Conservation (phyloP, 2,329 filamentous ascomycete species). For the Ophiostoma tasmaniense region DNA sequence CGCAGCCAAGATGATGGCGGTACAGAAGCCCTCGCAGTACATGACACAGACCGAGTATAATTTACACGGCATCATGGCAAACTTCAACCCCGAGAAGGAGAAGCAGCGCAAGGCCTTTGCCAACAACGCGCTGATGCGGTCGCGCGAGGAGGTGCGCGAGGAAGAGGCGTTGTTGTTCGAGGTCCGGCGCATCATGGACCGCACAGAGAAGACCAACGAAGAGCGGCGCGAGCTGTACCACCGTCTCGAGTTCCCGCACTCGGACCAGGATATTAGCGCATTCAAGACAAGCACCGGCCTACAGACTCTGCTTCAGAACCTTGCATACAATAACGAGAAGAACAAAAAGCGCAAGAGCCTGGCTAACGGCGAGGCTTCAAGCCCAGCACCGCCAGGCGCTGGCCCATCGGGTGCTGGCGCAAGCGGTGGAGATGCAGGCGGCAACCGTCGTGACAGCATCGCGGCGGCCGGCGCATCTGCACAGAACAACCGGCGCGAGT, state of each 20-base stretch:
- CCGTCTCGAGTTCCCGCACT: constrained; percentile 71
- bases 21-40: constrained; percentile 69
- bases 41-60: constrained; percentile 84
- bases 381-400: constrained; percentile 23
- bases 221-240: constrained; percentile 82
- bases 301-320: constrained; percentile 68
- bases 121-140: constrained; percentile 66
- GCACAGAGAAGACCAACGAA: constrained; percentile 76
- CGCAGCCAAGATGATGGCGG: constrained; percentile 70
- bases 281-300: constrained; percentile 79
- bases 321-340: constrained; percentile 69
- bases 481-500: constrained; percentile 15
- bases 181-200: constrained; percentile 80
- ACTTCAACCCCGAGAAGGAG: constrained; percentile 77
- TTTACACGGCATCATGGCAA: constrained; percentile 74
- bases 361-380: constrained; percentile 49
- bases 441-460: constrained; percentile 46
- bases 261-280: constrained; percentile 60
- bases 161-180: constrained; percentile 85
- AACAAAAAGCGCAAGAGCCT: constrained; percentile 77
- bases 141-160: constrained; percentile 81
- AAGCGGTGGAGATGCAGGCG: constrained; percentile 28
- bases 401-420: not conserved
- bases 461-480: constrained; percentile 32
- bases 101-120: constrained; percentile 76